Base-by-base conservation (phyloP, 129 eudicot species). In the Apium graveolens region DNA sequence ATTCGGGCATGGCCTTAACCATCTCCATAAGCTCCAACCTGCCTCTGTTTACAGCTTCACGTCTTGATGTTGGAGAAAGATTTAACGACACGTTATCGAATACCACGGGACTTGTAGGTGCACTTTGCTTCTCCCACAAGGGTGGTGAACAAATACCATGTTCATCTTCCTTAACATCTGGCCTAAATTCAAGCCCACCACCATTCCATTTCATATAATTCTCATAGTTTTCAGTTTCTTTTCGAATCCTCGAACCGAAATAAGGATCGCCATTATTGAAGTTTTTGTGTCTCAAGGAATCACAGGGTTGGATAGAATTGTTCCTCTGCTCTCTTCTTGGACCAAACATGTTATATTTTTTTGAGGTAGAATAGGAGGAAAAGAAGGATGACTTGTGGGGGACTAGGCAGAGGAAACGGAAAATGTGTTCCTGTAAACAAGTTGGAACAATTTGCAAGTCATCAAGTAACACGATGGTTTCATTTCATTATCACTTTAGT, bases 1-100 rank as follows among this genome's bases (percentile, higher is more conserved):
- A 82, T 60, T 94, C 98, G 12, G 98, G 98, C 91, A 94, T 91
- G 87, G 74, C 89, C 81, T 86, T 86, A 21, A 94, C 96, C 93
- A 94, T 91, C 32, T 91, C 98, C 98, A 91, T 94, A 17, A 94
- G 83, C 85, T 94, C 98, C n/a, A 79, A 17, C 53, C 87, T 89
- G 18, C 98, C 98, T 81, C 85, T 86, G 0, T 91, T 96, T 8
- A 94, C 90, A 24, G 98, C 96, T 14, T 86, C 91, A 13, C 87
- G 70, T 79, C 97, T 84, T 0, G 98, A 88, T 3, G 78, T 63
- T 20, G 97, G 96, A 0, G 98, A 90, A 5, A 87, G 70, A 45
- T 53, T 2, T 48, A 82, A 73, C 4, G 79, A 80, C 31, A 62
- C 77, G 46, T 49, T 80, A 70, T 63, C 74, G 44, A 12, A 20